Evolutionary conservation across 208 protist species (phyloP).

Genomic region (Trypanosoma vivax): DNA sequence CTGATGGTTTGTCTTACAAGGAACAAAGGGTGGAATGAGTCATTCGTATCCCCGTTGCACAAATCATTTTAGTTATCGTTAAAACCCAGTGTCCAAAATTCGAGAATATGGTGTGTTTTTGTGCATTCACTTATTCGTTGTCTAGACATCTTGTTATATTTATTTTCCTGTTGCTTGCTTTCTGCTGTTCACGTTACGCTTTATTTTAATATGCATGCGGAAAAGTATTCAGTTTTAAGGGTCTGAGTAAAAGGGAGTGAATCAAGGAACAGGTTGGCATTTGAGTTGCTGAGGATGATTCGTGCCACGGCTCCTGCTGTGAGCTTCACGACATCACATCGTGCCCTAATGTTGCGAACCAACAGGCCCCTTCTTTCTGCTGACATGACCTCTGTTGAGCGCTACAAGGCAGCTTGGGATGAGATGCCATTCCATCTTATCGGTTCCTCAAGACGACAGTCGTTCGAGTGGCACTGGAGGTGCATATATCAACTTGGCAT

Average conservation of each 20-base stretch:
- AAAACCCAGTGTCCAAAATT: no score
- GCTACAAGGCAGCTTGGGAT: conserved; percentile 82
- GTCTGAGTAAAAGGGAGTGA: background rate
- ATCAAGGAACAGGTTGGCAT: background rate
- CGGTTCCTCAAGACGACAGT: conserved; percentile 53
- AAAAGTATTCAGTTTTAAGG: background rate
- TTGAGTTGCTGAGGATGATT: no score
- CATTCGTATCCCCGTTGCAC: conserved; percentile 23
- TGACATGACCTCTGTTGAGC: conserved; percentile 76
- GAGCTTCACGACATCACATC: conserved; percentile 74
- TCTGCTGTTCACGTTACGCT: background rate
- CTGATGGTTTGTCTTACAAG: conserved; percentile 68
- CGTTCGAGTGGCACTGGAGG: conserved; percentile 77
- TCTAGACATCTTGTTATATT: background rate
- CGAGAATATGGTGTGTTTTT: background rate
- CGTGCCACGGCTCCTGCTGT: conserved; percentile 70
- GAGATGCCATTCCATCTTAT: conserved; percentile 71
- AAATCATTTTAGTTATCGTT: conserved; percentile 14
- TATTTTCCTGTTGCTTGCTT: conserved; percentile 12
- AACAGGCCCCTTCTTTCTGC: conserved; percentile 57
- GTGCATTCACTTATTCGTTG: background rate
- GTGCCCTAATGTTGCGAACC: conserved; percentile 60
- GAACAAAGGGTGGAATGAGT: conserved; percentile 54
- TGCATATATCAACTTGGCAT: conserved; percentile 76
- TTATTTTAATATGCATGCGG: background rate